Evolutionary conservation across 2,329 filamentous ascomycete genomes (phyloP), one percentile per base, ranked within the genome.

Genomic region (Orbilia blumenaviensis): DNA sequence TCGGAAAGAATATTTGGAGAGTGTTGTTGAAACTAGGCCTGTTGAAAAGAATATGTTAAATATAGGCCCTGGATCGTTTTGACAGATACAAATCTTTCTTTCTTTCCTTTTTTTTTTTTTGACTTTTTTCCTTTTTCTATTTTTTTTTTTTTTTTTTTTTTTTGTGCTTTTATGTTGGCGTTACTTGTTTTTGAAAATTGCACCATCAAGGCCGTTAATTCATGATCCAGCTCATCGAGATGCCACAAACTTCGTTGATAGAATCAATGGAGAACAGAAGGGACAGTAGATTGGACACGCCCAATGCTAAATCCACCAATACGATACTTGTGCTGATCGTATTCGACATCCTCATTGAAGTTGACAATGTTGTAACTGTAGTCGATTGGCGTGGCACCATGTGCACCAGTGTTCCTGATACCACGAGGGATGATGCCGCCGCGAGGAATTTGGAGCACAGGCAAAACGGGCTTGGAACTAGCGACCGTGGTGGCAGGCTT

Each of bases 271-370:
- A 38, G 48, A 16, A 54, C 23, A 8, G 52, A 36, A 16, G 32
- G 25, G n/a, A 66, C 46, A 2, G 36, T 52, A 3, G 62, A 23
- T 21, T 66, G 46, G 34, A 38, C 48, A 52, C n/a, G 62, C 12
- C 52, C 54, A n/a, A 61, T 10, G 3, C 23, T 38, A 9, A 66
- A 29, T 1, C 27, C 50, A 9, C 58, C 63, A n/a, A 68, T 21
- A 3, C 58, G 64, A 29, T 76, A 76, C 18, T 66, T 62, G 10
- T 23, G 71, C 9, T 48, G 42, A 8, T 60, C 58, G 23, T 38
- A 64, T 4, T 42, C 41, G 27, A 4, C 36, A 14, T 52, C 66
- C 1, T 61, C 42, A 8, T 50, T 46, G 42, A 61, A 29, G 21
- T 62, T 42, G 36, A 58, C 34, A 12, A 54, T 29, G 10, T 60